Conservation (phyloP, 192 early-diverging fungal genomes). For the Gigaspora rosea region DNA sequence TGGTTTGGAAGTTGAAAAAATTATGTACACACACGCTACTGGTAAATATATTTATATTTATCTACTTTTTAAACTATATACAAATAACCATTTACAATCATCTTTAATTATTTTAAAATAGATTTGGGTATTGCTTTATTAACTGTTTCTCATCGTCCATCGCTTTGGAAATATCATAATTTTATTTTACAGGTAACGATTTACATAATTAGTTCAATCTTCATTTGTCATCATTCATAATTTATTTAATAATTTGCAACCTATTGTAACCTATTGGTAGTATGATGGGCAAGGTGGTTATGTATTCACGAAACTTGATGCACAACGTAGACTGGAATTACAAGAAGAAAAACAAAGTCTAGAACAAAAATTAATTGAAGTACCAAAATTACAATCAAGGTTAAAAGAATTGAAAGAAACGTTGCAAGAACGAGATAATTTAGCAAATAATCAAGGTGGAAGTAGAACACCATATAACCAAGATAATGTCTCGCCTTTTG, state of each 20-base stretch:
- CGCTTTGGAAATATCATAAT: slow-evolving; percentile 97
- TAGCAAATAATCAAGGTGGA: slow-evolving; percentile 4
- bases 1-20: slow-evolving; percentile 89
- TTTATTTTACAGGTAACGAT: slow-evolving; percentile 32
- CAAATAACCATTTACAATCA: neutral
- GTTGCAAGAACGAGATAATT: slow-evolving; percentile 41
- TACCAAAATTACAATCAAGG: slow-evolving; percentile 74
- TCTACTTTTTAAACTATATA: neutral
- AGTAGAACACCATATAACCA: slow-evolving; percentile 7
- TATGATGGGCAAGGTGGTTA: slow-evolving; percentile 98
- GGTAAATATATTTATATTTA: slow-evolving; percentile 30
- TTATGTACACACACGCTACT: slow-evolving; percentile 85
- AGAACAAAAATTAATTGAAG: slow-evolving; percentile 76
- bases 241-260: slow-evolving; percentile 30
- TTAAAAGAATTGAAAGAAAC: slow-evolving; percentile 63
- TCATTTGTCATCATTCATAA: no score
- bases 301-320: slow-evolving; percentile 88
- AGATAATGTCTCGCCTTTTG: slow-evolving; percentile 7
- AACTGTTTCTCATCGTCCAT: slow-evolving; percentile 94
- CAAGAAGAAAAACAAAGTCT: slow-evolving; percentile 89
- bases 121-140: slow-evolving; percentile 86
- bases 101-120: slow-evolving; percentile 17
- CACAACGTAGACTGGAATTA: slow-evolving; percentile 79
- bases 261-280: slow-evolving; percentile 76
- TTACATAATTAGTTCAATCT: neutral